Base-by-base conservation (phyloP, 2,329 filamentous ascomycete genomes). In the Aspergillus amoenus region DNA sequence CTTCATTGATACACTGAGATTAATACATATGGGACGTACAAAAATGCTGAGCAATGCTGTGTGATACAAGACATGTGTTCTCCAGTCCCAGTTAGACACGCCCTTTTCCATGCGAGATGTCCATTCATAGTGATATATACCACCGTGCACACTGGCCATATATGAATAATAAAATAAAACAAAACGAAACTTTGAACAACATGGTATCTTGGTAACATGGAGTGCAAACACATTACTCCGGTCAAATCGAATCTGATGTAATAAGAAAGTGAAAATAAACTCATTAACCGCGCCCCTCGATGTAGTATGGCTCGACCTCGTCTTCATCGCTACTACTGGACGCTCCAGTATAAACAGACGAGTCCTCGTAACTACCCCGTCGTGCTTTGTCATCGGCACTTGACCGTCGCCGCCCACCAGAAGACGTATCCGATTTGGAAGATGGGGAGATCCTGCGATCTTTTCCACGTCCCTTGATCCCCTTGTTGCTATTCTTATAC, bases 401-500 rank as follows among this genome's bases (percentile, higher is more conserved):
- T 3, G 62, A 57, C 11, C 66, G 59, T 57, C 61, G 62, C 11
- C 63, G 39, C 9, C 49, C 44, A 22, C 56, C 58, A 34, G 42
- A 57, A 8, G 50, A 46, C 1, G 48, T 32, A 27, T 64, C 62
- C 6, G 68, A 63, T 30, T 68, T 69, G 37, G 65, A 64, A 5
- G 66, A 67, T 15, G 68, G 70, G 17, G 73, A 70, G 49, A 77
- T 76, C 6, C 73, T 67, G 18, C 91, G 82, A 65, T 93, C 90
- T 71, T 93, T 94, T 43, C 94, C 94, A 45, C 94, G 87, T 11
- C 94, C 94, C 76, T 97, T 97, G 80, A 97, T 97, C 1, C 94
- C 94, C 75, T 96, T 96, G 82, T 97, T 97, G 77, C 89, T 93
- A 77, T 97, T 95, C 80, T 96, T 96, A 82, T 96, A 97, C n/a